These are phyloP conservation scores for Fraxinus nigra DNA, from an alignment of 305 asterid species.

Conservation along the genomic window DNA sequence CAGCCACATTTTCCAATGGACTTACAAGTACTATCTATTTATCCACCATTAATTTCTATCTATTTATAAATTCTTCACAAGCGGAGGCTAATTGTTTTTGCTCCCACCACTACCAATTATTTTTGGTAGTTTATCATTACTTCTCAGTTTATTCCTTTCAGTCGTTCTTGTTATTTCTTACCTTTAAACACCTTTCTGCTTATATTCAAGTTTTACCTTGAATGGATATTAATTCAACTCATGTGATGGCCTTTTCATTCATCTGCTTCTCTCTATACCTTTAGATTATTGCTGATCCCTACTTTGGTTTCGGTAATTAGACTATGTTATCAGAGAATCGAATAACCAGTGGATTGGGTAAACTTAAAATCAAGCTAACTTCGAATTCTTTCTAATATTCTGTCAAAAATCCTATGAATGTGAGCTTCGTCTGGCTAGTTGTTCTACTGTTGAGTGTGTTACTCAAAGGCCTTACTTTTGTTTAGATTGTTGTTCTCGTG, in stretches of 20 bases:
- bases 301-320: not conserved
- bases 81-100: not conserved
- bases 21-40: not conserved
- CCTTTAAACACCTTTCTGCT: not conserved
- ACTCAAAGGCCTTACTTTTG: not conserved
- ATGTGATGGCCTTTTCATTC: not conserved
- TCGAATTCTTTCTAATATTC: not conserved
- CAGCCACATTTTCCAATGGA: not conserved
- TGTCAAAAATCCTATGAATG: not conserved
- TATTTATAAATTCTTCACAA: not conserved
- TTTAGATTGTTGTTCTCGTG: not conserved
- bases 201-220: not conserved
- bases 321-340: not conserved
- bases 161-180: not conserved
- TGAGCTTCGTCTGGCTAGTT: not conserved
- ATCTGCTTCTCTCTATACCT: not conserved
- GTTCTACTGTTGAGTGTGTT: not conserved
- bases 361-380: conserved; percentile 1
- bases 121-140: not conserved
- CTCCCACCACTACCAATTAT: not conserved
- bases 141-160: not conserved
- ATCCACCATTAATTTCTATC: no score
- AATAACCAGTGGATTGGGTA: not conserved
- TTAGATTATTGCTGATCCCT: not conserved
- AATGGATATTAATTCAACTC: not conserved